These are phyloP conservation scores for Phytophthora cactorum DNA, from an alignment of 352 stramenopile genomes.

Conservation along the genomic window DNA sequence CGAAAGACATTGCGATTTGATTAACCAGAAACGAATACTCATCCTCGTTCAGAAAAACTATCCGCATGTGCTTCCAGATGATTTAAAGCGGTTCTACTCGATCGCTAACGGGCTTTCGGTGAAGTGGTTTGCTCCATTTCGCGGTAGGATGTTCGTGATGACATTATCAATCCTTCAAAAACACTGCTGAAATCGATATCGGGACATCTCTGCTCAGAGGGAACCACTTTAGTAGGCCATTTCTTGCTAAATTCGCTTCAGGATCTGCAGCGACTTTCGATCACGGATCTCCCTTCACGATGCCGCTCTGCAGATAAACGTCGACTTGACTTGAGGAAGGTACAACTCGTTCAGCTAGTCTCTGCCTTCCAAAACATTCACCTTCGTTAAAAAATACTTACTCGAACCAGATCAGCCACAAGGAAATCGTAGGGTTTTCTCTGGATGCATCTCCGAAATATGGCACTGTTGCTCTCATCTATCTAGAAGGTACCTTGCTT, in stretches of 20 bases:
- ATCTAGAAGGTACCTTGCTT: slow-evolving; percentile 33
- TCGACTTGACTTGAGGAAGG: slow-evolving; percentile 37
- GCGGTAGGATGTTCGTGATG: slow-evolving; percentile 26
- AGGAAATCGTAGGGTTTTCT: slow-evolving; percentile 47
- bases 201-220: slow-evolving; percentile 26
- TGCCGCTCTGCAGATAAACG: slow-evolving; percentile 53
- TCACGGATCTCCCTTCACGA: slow-evolving; percentile 43
- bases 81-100: slow-evolving; percentile 74
- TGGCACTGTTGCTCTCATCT: slow-evolving; percentile 66
- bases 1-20: slow-evolving; percentile 1
- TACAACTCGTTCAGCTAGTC: slow-evolving; percentile 3
- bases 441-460: slow-evolving; percentile 65
- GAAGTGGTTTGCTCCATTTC: slow-evolving; percentile 74
- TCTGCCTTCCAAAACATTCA: background rate
- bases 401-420: slow-evolving; percentile 15
- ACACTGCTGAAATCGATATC: background rate
- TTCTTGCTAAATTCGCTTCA: slow-evolving; percentile 72
- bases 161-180: background rate
- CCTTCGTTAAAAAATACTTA: background rate
- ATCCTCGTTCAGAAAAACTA: slow-evolving; percentile 54
- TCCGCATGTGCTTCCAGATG: slow-evolving; percentile 56
- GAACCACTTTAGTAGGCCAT: slow-evolving; percentile 62
- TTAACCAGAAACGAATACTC: background rate
- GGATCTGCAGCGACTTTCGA: slow-evolving; percentile 48
- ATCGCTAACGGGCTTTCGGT: slow-evolving; percentile 73